Conservation (phyloP, 2,329 filamentous ascomycete genomes). For the Dactylellina sp. region DNA sequence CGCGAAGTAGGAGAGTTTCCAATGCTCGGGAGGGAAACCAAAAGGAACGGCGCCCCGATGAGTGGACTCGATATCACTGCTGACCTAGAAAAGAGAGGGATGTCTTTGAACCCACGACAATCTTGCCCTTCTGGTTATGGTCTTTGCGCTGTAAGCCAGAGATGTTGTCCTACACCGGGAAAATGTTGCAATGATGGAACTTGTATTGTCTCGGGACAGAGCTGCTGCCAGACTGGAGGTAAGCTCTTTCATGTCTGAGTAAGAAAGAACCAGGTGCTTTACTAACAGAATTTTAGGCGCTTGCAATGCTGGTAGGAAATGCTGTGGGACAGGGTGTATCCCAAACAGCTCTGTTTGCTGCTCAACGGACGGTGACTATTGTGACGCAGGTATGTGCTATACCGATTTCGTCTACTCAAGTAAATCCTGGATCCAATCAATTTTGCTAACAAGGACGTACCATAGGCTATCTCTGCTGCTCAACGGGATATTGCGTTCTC, state of each 20-base stretch:
- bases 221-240: constrained; percentile 48
- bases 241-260: no score
- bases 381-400: constrained; percentile 21
- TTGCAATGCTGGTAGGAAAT: constrained; percentile 43
- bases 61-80: constrained; percentile 44
- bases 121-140: constrained; percentile 41
- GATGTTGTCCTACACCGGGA: constrained; percentile 44
- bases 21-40: constrained; percentile 48
- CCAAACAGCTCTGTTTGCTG: constrained; percentile 21
- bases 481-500: constrained; percentile 48
- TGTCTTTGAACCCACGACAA: constrained; percentile 46
- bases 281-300: constrained; percentile 25
- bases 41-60: constrained; percentile 29
- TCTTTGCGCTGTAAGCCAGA: constrained; percentile 29
- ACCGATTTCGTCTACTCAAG: neutral
- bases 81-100: constrained; percentile 32
- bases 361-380: constrained; percentile 28
- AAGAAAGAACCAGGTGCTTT: no score
- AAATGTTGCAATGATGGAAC: constrained; percentile 50
- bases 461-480: constrained; percentile 47
- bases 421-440: no score
- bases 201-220: constrained; percentile 39
- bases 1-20: constrained; percentile 34
- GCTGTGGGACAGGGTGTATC: constrained; percentile 49
- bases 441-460: neutral